Base-by-base conservation (phyloP, 2,329 filamentous ascomycete species). In the Ophiostoma novo-ulmi region DNA sequence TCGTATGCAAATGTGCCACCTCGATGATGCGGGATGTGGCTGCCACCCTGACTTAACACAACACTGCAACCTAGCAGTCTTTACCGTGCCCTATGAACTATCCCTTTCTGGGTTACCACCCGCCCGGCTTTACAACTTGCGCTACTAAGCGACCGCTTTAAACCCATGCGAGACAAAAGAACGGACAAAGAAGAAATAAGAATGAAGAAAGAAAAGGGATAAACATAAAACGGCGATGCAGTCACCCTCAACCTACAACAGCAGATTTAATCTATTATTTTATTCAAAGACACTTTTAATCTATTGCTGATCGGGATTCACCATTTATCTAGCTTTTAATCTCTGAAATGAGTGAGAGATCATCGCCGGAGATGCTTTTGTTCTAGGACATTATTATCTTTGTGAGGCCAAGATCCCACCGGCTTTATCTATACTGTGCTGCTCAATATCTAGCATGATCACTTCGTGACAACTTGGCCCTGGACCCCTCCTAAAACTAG, bases 61-160 rank as follows among this genome's bases (percentile, higher is more conserved):
- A 10, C n/a, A 58, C 31, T 31, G 31, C 31, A 31, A 31, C 31
- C 31, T 5, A 26, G 52, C 26, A 26, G 22, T 58, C 2, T 10
- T 58, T 17, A 1, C 10, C 22, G n/a, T 26, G 13, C n/a, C 52
- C n/a, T n/a, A 58, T 11, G n/a, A 13, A 14, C 52, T 8, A 58
- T 58, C 11, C 52, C 52, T 26, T 3, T 26, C 22, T 26, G 3
- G 22, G 22, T 4, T 13, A 11, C 11, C 4, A 8, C 1, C 22
- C 52, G n/a, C 52, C 52, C 22, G 52, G 52, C 52, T 58, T 58
- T 58, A 58, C 22, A 8, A 48, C 44, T 26, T 13, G 52, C 52
- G 22, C 52, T 58, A 58, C 52, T 58, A 58, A 58, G 52, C 52
- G 52, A 26, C 52, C 52, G 52, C 52, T 58, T 58, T 26, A 31